A percentile compares a stretch with the other conserved stretches of the same genome.
These are phyloP conservation scores for Themeda triandra DNA, from an alignment of 176 grass and related monocot genomes.

Conservation along the genomic window DNA sequence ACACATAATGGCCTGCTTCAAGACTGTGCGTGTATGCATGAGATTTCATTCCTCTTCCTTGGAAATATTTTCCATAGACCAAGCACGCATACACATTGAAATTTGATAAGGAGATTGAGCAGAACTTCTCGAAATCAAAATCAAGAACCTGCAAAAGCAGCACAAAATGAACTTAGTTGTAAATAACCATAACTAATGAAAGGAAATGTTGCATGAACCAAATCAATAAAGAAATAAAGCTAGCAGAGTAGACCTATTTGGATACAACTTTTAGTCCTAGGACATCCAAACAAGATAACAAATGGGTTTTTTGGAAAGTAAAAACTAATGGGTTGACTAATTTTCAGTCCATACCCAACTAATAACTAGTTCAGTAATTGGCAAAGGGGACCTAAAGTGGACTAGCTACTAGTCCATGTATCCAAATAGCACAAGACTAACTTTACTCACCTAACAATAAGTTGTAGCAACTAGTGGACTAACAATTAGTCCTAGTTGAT, in stretches of 20 bases:
- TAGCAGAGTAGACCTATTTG: background rate
- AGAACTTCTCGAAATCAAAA: constrained; percentile 99
- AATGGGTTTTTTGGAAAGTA: too few species aligned
- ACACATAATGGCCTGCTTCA: constrained; percentile 93
- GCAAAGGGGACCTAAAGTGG: background rate
- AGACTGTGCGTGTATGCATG: constrained; percentile 98
- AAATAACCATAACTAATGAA: background rate
- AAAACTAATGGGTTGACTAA: background rate
- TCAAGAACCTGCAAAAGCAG: constrained; percentile 79
- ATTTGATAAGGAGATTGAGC: constrained; percentile 94
- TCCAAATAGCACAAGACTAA: background rate
- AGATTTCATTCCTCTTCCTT: constrained; percentile 98
- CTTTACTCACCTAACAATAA: background rate
- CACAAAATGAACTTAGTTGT: background rate
- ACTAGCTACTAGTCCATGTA: background rate
- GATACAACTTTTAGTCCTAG: background rate
- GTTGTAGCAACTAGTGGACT: background rate
- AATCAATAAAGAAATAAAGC: background rate
- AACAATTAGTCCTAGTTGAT: background rate
- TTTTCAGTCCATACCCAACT: too few species aligned
- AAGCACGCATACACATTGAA: constrained; percentile 97
- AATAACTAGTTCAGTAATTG: too few species aligned
- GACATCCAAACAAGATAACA: background rate
- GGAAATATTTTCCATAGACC: constrained; percentile 97
- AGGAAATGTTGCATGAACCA: background rate